A percentile compares a stretch with the other conserved stretches of the same genome.
These are phyloP conservation scores for Melampsora americana DNA, from an alignment of 1,284 basidiomycete species.

Conservation along the genomic window DNA sequence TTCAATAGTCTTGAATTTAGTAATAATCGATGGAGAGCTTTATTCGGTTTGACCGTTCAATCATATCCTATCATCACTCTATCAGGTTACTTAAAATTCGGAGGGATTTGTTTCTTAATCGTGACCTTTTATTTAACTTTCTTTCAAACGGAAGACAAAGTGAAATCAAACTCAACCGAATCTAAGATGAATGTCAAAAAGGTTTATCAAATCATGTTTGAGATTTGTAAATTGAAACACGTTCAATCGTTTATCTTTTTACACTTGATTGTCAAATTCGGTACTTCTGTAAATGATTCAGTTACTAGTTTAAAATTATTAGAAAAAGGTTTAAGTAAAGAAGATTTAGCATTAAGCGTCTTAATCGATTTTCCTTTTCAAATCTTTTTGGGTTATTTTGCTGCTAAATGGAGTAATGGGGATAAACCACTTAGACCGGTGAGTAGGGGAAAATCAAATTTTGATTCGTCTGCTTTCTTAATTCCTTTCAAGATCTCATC, in stretches of 20 bases:
- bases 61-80: constrained; percentile 79
- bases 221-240: constrained; percentile 88
- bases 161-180: constrained; percentile 69
- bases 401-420: constrained; percentile 71
- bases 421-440: constrained; percentile 55
- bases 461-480: too few relatives aligned
- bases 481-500: too few relatives aligned
- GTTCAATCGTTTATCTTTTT: constrained; percentile 83
- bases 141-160: constrained; percentile 65
- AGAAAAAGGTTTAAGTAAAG: constrained; percentile 90
- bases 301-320: constrained; percentile 90
- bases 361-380: constrained; percentile 98
- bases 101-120: constrained; percentile 72
- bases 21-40: constrained; percentile 56
- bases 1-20: constrained; percentile 91
- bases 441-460: too few relatives aligned
- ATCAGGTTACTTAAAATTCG: constrained; percentile 79
- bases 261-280: constrained; percentile 89
- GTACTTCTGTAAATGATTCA: constrained; percentile 91
- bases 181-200: constrained; percentile 84
- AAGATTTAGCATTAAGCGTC: constrained; percentile 90
- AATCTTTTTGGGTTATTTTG: constrained; percentile 91
- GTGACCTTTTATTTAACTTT: constrained; percentile 84
- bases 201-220: constrained; percentile 92
- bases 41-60: constrained; percentile 51